These are phyloP conservation scores for Echinochloa phyllopogon DNA, from an alignment of 176 grass and related monocot genomes.

Conservation along the genomic window DNA sequence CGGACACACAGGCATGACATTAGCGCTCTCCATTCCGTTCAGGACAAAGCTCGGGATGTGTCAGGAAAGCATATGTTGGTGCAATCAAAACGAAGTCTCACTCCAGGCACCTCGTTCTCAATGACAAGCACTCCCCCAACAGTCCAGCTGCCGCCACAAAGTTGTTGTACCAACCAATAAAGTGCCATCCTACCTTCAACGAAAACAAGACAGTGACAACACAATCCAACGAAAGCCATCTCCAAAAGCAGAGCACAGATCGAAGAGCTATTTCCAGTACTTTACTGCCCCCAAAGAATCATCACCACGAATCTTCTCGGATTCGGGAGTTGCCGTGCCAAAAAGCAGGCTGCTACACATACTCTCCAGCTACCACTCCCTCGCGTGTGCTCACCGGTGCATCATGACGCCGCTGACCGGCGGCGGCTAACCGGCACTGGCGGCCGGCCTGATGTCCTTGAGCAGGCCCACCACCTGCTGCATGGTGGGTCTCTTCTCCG, in stretches of 20 bases:
- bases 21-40: not conserved
- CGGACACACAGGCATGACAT: not conserved
- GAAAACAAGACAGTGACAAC: constrained; percentile 33
- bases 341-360: not conserved
- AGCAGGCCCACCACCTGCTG: constrained; percentile 87
- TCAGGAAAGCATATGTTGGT: constrained; percentile 3
- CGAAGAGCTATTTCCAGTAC: not conserved
- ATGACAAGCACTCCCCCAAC: not conserved
- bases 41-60: not conserved
- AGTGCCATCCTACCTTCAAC: constrained; percentile 30
- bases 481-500: constrained; percentile 81
- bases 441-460: constrained; percentile 62
- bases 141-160: not conserved
- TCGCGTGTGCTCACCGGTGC: not conserved
- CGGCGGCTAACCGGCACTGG: not conserved
- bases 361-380: too few species aligned
- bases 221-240: not conserved
- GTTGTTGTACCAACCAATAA: constrained; percentile 48
- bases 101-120: not conserved
- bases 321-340: not conserved
- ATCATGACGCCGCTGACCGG: not conserved
- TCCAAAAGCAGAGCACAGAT: constrained; percentile 11
- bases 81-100: constrained; percentile 27
- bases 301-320: constrained; percentile 29
- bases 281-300: not conserved